Evolutionary conservation across 73 alveolate species (phyloP), one percentile per base, ranked within the genome.

Genomic region (Symbiodinium pilosum): DNA sequence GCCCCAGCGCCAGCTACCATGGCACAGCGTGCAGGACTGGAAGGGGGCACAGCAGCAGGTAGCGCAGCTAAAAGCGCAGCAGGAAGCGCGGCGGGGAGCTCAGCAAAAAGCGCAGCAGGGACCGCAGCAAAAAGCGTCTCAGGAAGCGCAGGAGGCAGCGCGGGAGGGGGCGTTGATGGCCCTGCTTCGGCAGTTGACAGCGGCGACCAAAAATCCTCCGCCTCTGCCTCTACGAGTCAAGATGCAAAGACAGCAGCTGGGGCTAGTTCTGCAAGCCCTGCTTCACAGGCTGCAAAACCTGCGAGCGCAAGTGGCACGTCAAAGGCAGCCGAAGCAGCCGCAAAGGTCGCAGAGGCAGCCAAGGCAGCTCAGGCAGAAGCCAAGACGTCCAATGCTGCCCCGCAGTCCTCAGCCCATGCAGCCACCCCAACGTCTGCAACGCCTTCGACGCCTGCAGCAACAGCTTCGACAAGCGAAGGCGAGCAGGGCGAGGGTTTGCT

Each of bases 401-500:
- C 39, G 18, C 43, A 84, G 43, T 28, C 51, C 5, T 34, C 93
- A 30, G 7, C 92, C 71, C 14, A 41, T 12, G 92, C 68, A 39
- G 30, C 64, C 56, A 81, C 30, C 21, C 9, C 86, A 16, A 3
- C 41, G 38, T 14, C 86, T 18, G 88, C 30, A 9, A 68, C 18
- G 71, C 28, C 16, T 40, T 30, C 92, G 69, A 41, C n/a, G 34
- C 34, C 77, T 5, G 77, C 77, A 28, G 77, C 77, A 16, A 6
- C 77, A 4, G 16, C 77, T 0, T 12, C 20, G 16, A 11, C 85
- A 20, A 34, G 44, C 8, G 39, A 24, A 3, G 36, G 21, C 12
- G 0, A 34, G 7, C 85, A 73, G 44, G 95, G 30, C 14, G 94
- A 87, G 38, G 86, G 95, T 71, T 40, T 88, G 36, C 44, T 88